These are phyloP conservation scores for Myxozyma lipomycoides DNA, from an alignment of 805 yeast genomes.

Conservation along the genomic window DNA sequence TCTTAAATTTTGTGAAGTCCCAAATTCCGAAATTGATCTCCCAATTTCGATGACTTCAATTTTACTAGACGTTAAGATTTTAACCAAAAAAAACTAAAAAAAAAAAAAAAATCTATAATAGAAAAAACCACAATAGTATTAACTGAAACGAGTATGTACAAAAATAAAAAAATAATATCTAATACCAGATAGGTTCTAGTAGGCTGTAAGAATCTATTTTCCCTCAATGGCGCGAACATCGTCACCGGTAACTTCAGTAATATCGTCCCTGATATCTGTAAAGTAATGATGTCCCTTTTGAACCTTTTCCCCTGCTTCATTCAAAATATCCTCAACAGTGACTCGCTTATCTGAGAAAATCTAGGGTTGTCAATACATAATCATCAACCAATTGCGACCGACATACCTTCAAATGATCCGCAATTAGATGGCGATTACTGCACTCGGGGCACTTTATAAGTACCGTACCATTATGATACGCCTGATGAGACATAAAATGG, in stretches of 20 bases:
- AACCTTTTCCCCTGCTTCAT: conserved; percentile 11
- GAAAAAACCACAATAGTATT: too few relatives aligned
- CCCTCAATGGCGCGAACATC: conserved; percentile 1
- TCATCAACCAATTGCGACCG: too few relatives aligned
- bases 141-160: too few relatives aligned
- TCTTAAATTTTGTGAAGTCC: too few relatives aligned
- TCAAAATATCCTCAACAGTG: conserved; percentile 21
- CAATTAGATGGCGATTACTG: conserved; percentile 79
- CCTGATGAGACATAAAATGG: conserved; percentile 89
- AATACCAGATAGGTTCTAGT: too few relatives aligned
- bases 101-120: too few relatives aligned
- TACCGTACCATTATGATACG: conserved; percentile 82
- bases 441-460: conserved; percentile 91
- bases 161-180: too few relatives aligned
- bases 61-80: too few relatives aligned
- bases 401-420: conserved; percentile 68
- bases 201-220: too few relatives aligned
- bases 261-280: not conserved
- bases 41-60: too few relatives aligned
- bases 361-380: not conserved
- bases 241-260: not conserved
- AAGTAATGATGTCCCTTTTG: conserved; percentile 5
- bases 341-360: conserved; percentile 17
- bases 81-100: too few relatives aligned
- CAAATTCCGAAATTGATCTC: too few relatives aligned